These are phyloP conservation scores for Tolypocladium paradoxum DNA, from an alignment of 2,329 filamentous ascomycete genomes.

Conservation along the genomic window DNA sequence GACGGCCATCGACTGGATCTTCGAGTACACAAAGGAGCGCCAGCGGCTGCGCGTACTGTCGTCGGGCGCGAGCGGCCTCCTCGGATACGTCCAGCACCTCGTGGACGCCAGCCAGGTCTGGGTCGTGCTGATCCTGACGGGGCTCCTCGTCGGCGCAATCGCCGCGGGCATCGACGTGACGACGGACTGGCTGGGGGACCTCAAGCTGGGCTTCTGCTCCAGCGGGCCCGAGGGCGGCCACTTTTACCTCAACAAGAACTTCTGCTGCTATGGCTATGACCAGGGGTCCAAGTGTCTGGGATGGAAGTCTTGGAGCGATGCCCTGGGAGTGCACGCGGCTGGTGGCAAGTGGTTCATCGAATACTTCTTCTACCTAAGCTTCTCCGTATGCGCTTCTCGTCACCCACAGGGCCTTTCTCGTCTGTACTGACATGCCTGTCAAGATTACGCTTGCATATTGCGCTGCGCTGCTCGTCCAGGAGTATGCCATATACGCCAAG, in stretches of 20 bases:
- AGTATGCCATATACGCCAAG: slow-evolving; percentile 79
- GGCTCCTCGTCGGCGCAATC: slow-evolving; percentile 70
- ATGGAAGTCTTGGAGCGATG: slow-evolving; percentile 77
- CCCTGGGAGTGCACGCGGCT: slow-evolving; percentile 53
- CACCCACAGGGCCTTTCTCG: no score
- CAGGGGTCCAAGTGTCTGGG: slow-evolving; percentile 71
- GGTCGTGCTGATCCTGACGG: slow-evolving; percentile 78
- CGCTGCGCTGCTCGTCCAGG: slow-evolving; percentile 69
- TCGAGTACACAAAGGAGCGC: slow-evolving; percentile 93
- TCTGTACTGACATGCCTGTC: slow-evolving; percentile 7
- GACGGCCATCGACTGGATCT: slow-evolving; percentile 99
- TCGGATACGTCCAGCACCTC: slow-evolving; percentile 63
- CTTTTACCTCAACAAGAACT: slow-evolving; percentile 84
- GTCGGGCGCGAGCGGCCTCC: slow-evolving; percentile 55
- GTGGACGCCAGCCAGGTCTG: slow-evolving; percentile 85
- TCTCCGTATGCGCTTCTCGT: slow-evolving; percentile 51
- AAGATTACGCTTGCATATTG: slow-evolving; percentile 67
- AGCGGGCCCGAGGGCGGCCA: slow-evolving; percentile 63
- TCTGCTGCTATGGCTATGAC: slow-evolving; percentile 90
- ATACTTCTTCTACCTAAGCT: slow-evolving; percentile 77
- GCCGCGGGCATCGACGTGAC: slow-evolving; percentile 84
- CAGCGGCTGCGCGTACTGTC: slow-evolving; percentile 72
- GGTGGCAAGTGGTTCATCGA: slow-evolving; percentile 72
- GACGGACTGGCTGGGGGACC: slow-evolving; percentile 85
- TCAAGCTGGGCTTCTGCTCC: slow-evolving; percentile 83